Conservation (phyloP, 768 basidiomycete genomes). For the Russula compacta region DNA sequence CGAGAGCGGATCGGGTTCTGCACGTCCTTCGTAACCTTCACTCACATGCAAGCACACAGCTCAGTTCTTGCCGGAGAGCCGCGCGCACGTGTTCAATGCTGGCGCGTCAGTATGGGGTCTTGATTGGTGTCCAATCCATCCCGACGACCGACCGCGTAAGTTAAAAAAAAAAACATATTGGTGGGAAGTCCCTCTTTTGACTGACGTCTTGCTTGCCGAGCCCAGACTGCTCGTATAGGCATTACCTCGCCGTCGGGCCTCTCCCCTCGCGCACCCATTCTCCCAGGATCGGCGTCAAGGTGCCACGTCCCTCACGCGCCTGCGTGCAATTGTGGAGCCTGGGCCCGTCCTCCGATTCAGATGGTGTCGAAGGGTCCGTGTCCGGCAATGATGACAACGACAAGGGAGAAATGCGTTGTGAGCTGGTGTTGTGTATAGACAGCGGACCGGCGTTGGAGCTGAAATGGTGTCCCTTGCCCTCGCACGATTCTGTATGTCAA, state of each 20-base stretch:
- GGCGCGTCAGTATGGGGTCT: slow-evolving; percentile 88
- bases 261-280: slow-evolving; percentile 56
- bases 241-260: slow-evolving; percentile 80
- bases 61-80: slow-evolving; percentile 46
- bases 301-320: slow-evolving; percentile 43
- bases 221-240: slow-evolving; percentile 46
- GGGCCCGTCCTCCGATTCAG: slow-evolving; percentile 17
- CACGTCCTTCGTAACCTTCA: background rate
- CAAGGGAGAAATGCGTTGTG: slow-evolving; percentile 54
- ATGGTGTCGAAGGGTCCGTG: background rate
- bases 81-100: slow-evolving; percentile 68
- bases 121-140: slow-evolving; percentile 86
- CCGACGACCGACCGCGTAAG: slow-evolving; percentile 46
- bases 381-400: slow-evolving; percentile 20
- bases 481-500: slow-evolving; percentile 47
- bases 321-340: slow-evolving; percentile 86
- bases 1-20: background rate
- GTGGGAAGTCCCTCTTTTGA: no score
- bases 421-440: slow-evolving; percentile 81
- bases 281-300: slow-evolving; percentile 56
- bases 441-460: slow-evolving; percentile 69
- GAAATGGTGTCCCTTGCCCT: slow-evolving; percentile 91
- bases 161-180: background rate
- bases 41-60: slow-evolving; percentile 39
- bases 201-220: background rate